These are phyloP conservation scores for Strigomonas culicis DNA, from an alignment of 208 protist genomes.

Conservation along the genomic window DNA sequence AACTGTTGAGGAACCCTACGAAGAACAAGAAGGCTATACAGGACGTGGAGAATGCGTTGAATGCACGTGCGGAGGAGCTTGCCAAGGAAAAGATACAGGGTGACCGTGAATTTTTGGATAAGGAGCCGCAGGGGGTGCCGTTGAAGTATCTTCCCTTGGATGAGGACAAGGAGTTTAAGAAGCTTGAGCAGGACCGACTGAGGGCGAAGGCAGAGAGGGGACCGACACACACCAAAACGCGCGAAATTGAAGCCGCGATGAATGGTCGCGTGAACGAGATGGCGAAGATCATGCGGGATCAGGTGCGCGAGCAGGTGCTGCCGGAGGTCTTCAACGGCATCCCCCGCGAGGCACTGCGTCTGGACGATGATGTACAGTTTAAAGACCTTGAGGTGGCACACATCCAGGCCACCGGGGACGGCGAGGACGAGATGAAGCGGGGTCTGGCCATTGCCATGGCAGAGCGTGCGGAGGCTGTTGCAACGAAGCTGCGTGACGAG, in stretches of 20 bases:
- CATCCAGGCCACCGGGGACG: conserved; percentile 35
- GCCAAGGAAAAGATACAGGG: conserved; percentile 61
- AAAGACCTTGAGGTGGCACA: conserved; percentile 21
- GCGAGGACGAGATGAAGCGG: conserved; percentile 43
- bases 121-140: conserved; percentile 52
- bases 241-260: conserved; percentile 62
- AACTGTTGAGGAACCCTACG: conserved; percentile 45
- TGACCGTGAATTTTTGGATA: conserved; percentile 66
- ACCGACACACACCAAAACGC: conserved; percentile 29
- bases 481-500: conserved; percentile 22
- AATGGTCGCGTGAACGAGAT: conserved; percentile 54
- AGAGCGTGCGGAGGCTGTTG: conserved; percentile 18
- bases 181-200: conserved; percentile 59
- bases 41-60: conserved; percentile 51
- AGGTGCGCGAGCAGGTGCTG: conserved; percentile 35
- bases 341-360: conserved; percentile 29
- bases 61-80: conserved; percentile 63
- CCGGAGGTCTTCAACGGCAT: conserved; percentile 36
- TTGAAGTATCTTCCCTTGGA: conserved; percentile 65
- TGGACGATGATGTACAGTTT: conserved; percentile 56
- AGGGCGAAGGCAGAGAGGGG: conserved; percentile 35
- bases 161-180: conserved; percentile 52
- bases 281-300: conserved; percentile 24
- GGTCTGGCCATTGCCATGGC: conserved; percentile 25
- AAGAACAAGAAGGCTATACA: conserved; percentile 59